A percentile compares a stretch with the other conserved stretches of the same genome.
phyloP scores from a whole-genome alignment of 139 green algal genomes.

The Closterium sp. region DNA sequence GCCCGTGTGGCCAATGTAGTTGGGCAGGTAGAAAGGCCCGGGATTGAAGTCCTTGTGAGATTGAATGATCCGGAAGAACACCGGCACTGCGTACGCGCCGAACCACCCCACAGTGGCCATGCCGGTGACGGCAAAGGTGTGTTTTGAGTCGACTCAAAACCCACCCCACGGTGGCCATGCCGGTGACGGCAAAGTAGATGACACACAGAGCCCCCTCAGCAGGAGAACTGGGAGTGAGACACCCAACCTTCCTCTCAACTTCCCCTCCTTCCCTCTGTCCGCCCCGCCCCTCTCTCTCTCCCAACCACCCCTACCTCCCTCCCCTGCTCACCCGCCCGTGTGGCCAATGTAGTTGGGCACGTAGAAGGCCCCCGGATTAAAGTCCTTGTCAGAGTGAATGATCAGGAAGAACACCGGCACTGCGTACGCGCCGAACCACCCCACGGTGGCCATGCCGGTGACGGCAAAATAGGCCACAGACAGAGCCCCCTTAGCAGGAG shows the following conservation, averaged over 20 bases:
- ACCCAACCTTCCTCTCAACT: no score
- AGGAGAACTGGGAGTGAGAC: background rate
- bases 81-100: constrained; percentile 19
- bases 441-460: no score
- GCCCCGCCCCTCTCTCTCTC: no score
- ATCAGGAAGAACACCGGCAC: background rate
- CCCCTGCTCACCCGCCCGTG: background rate
- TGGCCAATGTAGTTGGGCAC: background rate
- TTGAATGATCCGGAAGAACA: constrained; percentile 32
- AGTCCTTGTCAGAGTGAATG: background rate
- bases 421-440: background rate
- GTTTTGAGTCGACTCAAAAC: no score
- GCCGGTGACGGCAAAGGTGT: constrained; percentile 6
- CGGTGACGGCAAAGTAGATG: background rate
- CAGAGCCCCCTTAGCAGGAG: background rate
- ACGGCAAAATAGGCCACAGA: background rate
- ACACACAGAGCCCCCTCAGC: background rate
- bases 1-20: background rate
- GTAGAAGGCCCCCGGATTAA: background rate
- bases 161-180: constrained; percentile 11
- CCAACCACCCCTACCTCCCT: no score
- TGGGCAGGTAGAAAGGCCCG: constrained; percentile 19
- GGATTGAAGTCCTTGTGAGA: background rate
- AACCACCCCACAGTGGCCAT: constrained; percentile 19
- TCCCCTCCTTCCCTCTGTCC: no score